Evolutionary conservation across 2,329 filamentous ascomycete species (phyloP), one percentile per base, ranked within the genome.

Genomic region (Fusarium miscanthi): DNA sequence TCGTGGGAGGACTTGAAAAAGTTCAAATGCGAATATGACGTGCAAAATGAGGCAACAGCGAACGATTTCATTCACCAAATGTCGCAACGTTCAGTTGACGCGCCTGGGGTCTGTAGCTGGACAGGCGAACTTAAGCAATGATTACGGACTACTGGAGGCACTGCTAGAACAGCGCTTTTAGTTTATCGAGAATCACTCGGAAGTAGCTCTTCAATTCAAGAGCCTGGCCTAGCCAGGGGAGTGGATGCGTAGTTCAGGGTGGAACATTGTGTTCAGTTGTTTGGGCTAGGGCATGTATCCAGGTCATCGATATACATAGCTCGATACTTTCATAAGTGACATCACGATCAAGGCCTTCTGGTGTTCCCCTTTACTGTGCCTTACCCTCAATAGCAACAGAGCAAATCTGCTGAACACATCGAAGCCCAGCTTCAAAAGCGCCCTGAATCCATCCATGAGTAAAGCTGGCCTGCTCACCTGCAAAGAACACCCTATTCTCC

Each of bases 341-440:
- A 5, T 16, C 5, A 9, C 10, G 9, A 19, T 37, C 17, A 37
- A 17, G 17, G 3, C 10, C 17, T 11, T 19, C 9, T 11, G 6
- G 10, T 37, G 17, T 16, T 2, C 12, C 7, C 21, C 21, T 7
- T 41, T 41, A 54, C 10, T 42, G 38, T 17, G 38, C 38, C 38
- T 31, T 53, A 1, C 25, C 30, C 19, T 53, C 25, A 4, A 48
- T 3, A 12, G 42, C 59, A 37, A 37, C 42, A 21, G 59, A 16
- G 53, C 59, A 63, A 12, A 63, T 59, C 4, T 63, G 59, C 30
- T 49, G 53, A 1, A 63, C 59, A 10, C 52, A 59, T 19, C 52
- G 52, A 23, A 62, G 52, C 0, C 59, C 59, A 10, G 59, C 59
- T 7, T 59, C 53, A 42, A 63, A 63, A 0, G 52, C 59, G 2